Conservation (phyloP, 192 early-diverging fungal species). For the Mortierella antarctica region DNA sequence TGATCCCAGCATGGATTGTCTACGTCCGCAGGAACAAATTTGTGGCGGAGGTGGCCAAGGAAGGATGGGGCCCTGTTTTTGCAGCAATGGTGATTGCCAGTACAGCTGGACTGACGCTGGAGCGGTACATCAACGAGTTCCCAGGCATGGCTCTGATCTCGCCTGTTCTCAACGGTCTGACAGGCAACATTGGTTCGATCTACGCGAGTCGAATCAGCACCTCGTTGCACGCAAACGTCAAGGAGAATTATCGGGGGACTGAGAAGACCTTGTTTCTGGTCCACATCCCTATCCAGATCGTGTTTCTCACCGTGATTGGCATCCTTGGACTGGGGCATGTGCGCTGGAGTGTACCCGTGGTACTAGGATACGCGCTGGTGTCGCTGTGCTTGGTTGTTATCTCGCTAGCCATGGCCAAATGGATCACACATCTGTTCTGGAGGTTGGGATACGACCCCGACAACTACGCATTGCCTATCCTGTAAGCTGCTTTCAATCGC, state of each 20-base stretch:
- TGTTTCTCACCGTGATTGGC: slow-evolving; percentile 60
- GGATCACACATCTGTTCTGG: slow-evolving; percentile 71
- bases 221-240: slow-evolving; percentile 66
- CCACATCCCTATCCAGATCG: slow-evolving; percentile 74
- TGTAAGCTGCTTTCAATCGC: slow-evolving; percentile 56
- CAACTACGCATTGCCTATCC: slow-evolving; percentile 72
- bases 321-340: slow-evolving; percentile 26
- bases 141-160: slow-evolving; percentile 73
- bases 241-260: slow-evolving; percentile 59
- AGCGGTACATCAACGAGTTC: slow-evolving; percentile 73
- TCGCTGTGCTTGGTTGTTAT: slow-evolving; percentile 50
- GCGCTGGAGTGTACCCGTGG: slow-evolving; percentile 19
- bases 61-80: slow-evolving; percentile 82
- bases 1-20: slow-evolving; percentile 60
- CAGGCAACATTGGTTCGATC: slow-evolving; percentile 85
- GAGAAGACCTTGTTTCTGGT: slow-evolving; percentile 73
- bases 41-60: slow-evolving; percentile 71
- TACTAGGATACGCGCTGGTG: slow-evolving; percentile 15
- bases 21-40: slow-evolving; percentile 68
- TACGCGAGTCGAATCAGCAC: slow-evolving; percentile 83
- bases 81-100: slow-evolving; percentile 80
- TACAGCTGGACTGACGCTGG: slow-evolving; percentile 73
- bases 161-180: slow-evolving; percentile 74
- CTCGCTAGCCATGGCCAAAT: slow-evolving; percentile 66
- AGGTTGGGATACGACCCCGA: slow-evolving; percentile 80